Evolutionary conservation across 352 stramenopile genomes (phyloP), one percentile per base, ranked within the genome.

Genomic region (Pythium dissimile): DNA sequence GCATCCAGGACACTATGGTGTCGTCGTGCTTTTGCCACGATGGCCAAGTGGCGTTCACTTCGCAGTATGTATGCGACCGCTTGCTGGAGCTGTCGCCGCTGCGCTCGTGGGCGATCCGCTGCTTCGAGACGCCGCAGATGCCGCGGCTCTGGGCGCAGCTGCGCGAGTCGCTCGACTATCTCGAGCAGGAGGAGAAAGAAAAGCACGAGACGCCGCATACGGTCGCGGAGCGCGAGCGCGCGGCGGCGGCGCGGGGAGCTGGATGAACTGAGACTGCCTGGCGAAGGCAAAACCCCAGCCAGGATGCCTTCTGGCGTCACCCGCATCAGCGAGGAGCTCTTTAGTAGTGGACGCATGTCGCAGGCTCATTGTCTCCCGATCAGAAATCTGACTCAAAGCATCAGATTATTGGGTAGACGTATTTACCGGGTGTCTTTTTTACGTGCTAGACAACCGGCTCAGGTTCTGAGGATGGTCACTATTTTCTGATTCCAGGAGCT

Each of bases 61-160:
- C 62, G n/a, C 55, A 65, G 45, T 66, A 54, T 24, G 62, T 70
- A 11, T 65, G 55, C 31, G 62, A 70, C 26, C 55, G 50, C 24
- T 51, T 61, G 20, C 32, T 66, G 26, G 23, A 21, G 35, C 12
- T 35, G 11, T 5, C 56, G 13, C 12, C 30, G 30, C 24, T 42
- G 31, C 46, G 28, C 12, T 53, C 54, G 28, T 41, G 24, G 24
- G 20, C 11, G 2, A 50, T 63, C n/a, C 26, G 30, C n/a, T 6
- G n/a, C 7, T 20, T 2, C 18, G 24, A 38, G 20, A 2, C 35
- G 18, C 32, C 26, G 16, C 2, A 16, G 2, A 31, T 54, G 28
- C 3, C 49, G 1, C 24, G 12, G 28, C 24, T 70, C 16, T 61
- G 43, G 55, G 12, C 13, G 21, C 55, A 70, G 42, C 57, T 70